Evolutionary conservation across 352 stramenopile genomes (phyloP).

Genomic region (Plasmopara muralis): DNA sequence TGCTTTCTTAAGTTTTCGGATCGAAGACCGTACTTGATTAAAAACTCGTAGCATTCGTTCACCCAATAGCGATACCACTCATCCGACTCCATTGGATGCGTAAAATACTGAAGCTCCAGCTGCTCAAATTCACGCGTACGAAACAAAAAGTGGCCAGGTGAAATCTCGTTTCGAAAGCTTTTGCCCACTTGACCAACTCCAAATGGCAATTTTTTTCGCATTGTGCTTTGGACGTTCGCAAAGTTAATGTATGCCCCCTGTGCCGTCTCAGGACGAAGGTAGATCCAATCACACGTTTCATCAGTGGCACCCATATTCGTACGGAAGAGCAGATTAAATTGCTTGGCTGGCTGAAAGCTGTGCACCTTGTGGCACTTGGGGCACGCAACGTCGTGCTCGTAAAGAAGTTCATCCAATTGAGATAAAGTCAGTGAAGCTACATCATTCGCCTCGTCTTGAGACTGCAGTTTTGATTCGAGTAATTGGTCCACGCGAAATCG

Average conservation of each 20-base stretch:
- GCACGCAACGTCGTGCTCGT: constrained; percentile 41
- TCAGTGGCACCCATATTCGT: constrained; percentile 93
- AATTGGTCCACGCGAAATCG: constrained; percentile 71
- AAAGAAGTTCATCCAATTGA: constrained; percentile 57
- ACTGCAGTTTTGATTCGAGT: constrained; percentile 43
- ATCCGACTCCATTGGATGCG: constrained; percentile 64
- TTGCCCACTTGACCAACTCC: constrained; percentile 97
- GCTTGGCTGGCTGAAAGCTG: constrained; percentile 76
- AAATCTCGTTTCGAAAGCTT: constrained; percentile 98
- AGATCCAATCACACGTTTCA: constrained; percentile 86
- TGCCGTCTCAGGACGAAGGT: constrained; percentile 95
- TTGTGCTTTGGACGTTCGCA: constrained; percentile 89
- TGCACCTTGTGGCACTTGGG: constrained; percentile 44
- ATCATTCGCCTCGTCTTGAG: constrained; percentile 38
- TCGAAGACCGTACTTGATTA: constrained; percentile 87
- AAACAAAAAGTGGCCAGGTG: constrained; percentile 95
- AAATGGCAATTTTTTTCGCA: constrained; percentile 91
- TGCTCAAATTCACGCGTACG: constrained; percentile 97
- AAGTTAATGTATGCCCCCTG: constrained; percentile 99
- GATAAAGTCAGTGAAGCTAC: constrained; percentile 44
- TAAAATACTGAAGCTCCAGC: constrained; percentile 91
- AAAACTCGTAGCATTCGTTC: constrained; percentile 84
- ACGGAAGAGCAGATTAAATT: constrained; percentile 98
- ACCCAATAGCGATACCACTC: constrained; percentile 90
- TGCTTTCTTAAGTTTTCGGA: constrained; percentile 88